These are phyloP conservation scores for Colletotrichum filicis DNA, from an alignment of 2,329 filamentous ascomycete genomes.

Conservation along the genomic window DNA sequence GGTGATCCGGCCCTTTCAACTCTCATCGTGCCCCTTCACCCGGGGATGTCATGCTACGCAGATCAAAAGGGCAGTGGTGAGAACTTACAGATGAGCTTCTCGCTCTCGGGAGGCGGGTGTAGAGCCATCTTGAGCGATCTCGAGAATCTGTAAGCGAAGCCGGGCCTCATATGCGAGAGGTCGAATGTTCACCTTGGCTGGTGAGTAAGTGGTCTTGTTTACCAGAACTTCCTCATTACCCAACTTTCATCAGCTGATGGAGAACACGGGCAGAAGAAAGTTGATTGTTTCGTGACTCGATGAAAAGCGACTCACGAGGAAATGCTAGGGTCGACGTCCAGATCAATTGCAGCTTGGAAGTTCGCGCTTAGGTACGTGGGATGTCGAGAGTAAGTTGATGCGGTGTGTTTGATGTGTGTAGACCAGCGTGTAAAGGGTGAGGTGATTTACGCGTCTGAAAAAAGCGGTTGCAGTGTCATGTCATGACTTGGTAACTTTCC, in stretches of 20 bases:
- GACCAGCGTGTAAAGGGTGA: background rate
- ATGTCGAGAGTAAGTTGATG: no score
- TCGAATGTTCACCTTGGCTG: background rate
- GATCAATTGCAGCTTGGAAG: no score
- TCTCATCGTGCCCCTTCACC: background rate
- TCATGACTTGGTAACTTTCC: slow-evolving; percentile 16
- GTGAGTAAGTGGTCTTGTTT: background rate
- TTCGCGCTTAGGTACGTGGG: no score
- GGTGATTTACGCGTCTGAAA: background rate
- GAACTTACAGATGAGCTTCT: slow-evolving; percentile 62
- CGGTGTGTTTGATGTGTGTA: background rate
- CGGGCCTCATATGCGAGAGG: slow-evolving; percentile 14
- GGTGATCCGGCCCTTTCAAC: no score
- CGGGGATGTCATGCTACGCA: background rate
- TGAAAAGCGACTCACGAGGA: background rate
- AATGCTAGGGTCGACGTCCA: background rate
- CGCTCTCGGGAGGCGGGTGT: slow-evolving; percentile 49
- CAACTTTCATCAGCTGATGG: background rate
- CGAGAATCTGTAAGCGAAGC: slow-evolving; percentile 17
- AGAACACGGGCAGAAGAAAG: background rate
- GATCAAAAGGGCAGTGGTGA: background rate
- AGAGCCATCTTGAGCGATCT: slow-evolving; percentile 55
- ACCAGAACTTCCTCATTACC: background rate
- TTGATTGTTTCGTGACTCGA: background rate
- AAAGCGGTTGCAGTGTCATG: background rate